Percentiles rank a stretch among this genome's conserved stretches.
Evolutionary conservation across 768 basidiomycete genomes (phyloP).

Genomic region (Leccinellum luteum): DNA sequence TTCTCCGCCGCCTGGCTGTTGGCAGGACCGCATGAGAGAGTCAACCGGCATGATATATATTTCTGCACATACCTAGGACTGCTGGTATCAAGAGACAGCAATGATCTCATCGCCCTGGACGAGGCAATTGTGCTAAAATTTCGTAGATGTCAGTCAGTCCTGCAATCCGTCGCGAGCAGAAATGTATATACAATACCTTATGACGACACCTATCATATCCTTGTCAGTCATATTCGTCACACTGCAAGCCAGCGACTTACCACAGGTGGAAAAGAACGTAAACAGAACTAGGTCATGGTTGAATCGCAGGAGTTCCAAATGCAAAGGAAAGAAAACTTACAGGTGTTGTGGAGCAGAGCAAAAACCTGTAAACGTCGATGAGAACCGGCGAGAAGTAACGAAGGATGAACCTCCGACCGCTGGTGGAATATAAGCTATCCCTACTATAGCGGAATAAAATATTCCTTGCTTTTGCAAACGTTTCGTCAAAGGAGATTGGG

Average conservation of each 20-base stretch:
- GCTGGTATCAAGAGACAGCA: background rate
- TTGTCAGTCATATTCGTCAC: slow-evolving; percentile 2
- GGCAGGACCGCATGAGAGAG: background rate
- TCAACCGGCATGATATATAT: background rate
- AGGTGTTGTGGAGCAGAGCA: background rate
- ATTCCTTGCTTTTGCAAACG: slow-evolving; percentile 19
- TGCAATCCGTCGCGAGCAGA: too few species aligned
- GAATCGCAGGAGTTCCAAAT: background rate
- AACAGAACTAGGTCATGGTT: background rate
- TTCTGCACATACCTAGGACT: slow-evolving; percentile 2
- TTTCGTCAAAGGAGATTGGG: slow-evolving; percentile 12
- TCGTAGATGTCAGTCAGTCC: background rate
- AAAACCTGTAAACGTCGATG: slow-evolving; percentile 4
- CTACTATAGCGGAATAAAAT: slow-evolving; percentile 12
- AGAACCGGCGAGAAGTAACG: background rate
- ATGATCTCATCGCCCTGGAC: slow-evolving; percentile 14
- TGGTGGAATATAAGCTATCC: slow-evolving; percentile 12
- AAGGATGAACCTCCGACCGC: background rate
- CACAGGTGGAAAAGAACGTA: background rate
- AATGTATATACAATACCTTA: slow-evolving; percentile 7
- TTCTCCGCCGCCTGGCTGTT: background rate
- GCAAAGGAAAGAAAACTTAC: slow-evolving; percentile 6
- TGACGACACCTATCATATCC: slow-evolving; percentile 1
- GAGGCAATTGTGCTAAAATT: slow-evolving; percentile 8
- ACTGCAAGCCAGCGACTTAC: slow-evolving; percentile 4